Conservation (phyloP, 805 yeast genomes). For the Ogataea paraovalis region DNA sequence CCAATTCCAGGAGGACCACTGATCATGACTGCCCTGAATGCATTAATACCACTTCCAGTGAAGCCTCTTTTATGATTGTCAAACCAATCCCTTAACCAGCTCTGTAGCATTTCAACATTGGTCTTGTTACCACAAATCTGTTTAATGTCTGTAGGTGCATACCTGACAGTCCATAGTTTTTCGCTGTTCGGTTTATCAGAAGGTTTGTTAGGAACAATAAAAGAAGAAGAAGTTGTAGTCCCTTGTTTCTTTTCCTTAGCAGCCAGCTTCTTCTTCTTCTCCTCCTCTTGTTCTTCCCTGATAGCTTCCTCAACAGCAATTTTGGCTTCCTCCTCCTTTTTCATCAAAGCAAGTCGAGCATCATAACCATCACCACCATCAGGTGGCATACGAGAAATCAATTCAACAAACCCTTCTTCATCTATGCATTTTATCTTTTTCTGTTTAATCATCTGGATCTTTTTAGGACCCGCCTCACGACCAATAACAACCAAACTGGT, state of each 20-base stretch:
- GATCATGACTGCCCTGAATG: constrained; percentile 77
- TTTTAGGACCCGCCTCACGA: constrained; percentile 95
- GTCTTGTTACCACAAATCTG: constrained; percentile 93
- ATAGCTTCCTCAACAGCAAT: constrained; percentile 50
- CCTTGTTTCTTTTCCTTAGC: constrained; percentile 23
- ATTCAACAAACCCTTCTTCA: constrained; percentile 78
- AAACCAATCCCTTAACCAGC: constrained; percentile 81
- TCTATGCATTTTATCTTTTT: constrained; percentile 74
- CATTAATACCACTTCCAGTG: constrained; percentile 58
- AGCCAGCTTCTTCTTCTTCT: constrained; percentile 27
- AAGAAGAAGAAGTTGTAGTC: neutral
- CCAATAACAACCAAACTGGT: constrained; percentile 91
- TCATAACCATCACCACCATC: constrained; percentile 85
- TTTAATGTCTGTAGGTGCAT: constrained; percentile 73
- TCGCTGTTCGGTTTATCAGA: constrained; percentile 47
- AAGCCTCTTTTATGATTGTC: constrained; percentile 51
- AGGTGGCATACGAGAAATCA: constrained; percentile 77
- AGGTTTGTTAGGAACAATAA: constrained; percentile 20
- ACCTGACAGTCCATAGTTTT: constrained; percentile 87
- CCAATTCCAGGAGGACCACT: constrained; percentile 90
- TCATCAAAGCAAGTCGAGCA: constrained; percentile 69
- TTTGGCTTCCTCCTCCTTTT: constrained; percentile 65
- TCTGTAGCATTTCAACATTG: constrained; percentile 56
- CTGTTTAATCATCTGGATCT: constrained; percentile 73
- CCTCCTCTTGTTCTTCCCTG: constrained; percentile 37